Percentiles rank a stretch among this genome's conserved stretches.
Conservation (phyloP, 2,329 filamentous ascomycete genomes). For the Rhinocladiella mackenziei region DNA sequence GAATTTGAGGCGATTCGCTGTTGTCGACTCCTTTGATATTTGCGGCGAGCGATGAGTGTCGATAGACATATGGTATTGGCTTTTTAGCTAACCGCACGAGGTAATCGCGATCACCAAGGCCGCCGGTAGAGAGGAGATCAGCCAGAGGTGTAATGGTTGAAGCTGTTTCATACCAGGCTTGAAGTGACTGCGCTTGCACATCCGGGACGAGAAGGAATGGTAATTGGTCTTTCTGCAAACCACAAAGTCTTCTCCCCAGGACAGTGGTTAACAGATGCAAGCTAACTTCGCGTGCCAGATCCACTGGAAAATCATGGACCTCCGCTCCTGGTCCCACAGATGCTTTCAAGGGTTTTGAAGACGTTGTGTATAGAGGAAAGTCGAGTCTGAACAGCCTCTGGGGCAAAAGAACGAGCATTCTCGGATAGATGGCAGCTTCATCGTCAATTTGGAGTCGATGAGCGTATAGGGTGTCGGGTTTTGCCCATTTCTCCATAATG, state of each 20-base stretch:
- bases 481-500: slow-evolving; percentile 28
- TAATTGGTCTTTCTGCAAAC: slow-evolving; percentile 12
- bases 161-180: slow-evolving; percentile 12
- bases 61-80: slow-evolving; percentile 12
- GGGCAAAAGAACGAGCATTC: slow-evolving; percentile 21
- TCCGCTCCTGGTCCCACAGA: slow-evolving; percentile 4
- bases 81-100: slow-evolving; percentile 3
- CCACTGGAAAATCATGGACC: slow-evolving; percentile 1
- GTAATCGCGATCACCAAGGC: neutral
- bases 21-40: neutral
- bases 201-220: slow-evolving; percentile 23
- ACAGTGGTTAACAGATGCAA: slow-evolving; percentile 10
- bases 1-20: neutral
- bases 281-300: slow-evolving; percentile 11
- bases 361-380: slow-evolving; percentile 13
- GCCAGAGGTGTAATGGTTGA: slow-evolving; percentile 5
- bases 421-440: slow-evolving; percentile 4
- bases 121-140: neutral
- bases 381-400: slow-evolving; percentile 5
- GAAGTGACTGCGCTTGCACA: slow-evolving; percentile 4
- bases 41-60: too few species aligned
- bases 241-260: slow-evolving; percentile 11
- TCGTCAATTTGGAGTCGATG: slow-evolving; percentile 16
- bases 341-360: neutral
- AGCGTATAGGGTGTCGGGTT: slow-evolving; percentile 6